Evolutionary conservation across 805 yeast species (phyloP), one percentile per base, ranked within the genome.

Genomic region (Hanseniaspora vineae): DNA sequence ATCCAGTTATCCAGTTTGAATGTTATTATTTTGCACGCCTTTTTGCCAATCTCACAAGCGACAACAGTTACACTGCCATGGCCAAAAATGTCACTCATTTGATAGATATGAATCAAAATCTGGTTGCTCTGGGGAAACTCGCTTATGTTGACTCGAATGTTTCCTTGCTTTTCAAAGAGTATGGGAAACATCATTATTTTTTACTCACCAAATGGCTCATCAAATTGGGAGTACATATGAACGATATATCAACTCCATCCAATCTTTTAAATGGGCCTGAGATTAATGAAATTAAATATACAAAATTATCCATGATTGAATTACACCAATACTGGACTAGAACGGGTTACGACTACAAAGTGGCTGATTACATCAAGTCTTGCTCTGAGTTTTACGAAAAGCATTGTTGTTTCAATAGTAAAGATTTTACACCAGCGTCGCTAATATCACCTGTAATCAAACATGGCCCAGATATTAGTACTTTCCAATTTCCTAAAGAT

Each of bases 1-100:
- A 59, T 11, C 66, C 68, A 6, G 46, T 56, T 5, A 49, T 55
- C 8, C 55, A 58, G 2, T 61, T 52, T 42, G 49, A 48, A 33
- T 3, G 8, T 37, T 37, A n/a, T 15, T 37, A 37, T 18, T 37
- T 15, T 15, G 19, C 12, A n/a, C n/a, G 17, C 12, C 10, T 37
- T 14, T 37, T n/a, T 15, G 40, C 19, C 4, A n/a, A 11, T 3
- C 40, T 37, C 12, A 37, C 40, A 37, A 17, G n/a, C 12, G 40
- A 37, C 40, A 10, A n/a, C 12, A 10, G 19, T n/a, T n/a, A 37
- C 10, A 6, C 6, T 5, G 11, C 17, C 10, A 14, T 10, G 12
- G 11, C 12, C 5, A 37, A 37, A 37, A 18, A 37, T 11, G 40
- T 11, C 12, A n/a, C 19, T 3, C 12, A 37, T 17, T 37, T 37